Evolutionary conservation across 345 rosid species (phyloP).

Genomic region (Ceriops decandra): DNA sequence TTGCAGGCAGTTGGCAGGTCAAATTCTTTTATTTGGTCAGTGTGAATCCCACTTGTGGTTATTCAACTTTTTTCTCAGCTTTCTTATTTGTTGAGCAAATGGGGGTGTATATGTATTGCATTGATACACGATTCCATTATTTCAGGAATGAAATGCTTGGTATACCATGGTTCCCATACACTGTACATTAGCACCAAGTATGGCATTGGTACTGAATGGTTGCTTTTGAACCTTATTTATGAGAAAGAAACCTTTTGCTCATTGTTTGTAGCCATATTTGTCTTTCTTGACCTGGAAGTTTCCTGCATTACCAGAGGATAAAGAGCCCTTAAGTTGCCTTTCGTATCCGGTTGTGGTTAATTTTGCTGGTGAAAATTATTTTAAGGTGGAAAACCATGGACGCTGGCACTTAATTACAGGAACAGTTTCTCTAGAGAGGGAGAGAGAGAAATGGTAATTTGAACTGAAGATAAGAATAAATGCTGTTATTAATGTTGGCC

Average conservation of each 20-base stretch:
- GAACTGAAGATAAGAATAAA: neutral
- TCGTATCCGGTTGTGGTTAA: neutral
- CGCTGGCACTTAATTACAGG: too few relatives aligned
- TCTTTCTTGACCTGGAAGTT: too few relatives aligned
- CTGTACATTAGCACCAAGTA: neutral
- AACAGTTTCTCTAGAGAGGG: neutral
- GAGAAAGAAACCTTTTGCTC: too few relatives aligned
- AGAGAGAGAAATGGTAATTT: neutral
- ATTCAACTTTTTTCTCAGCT: slow-evolving; percentile 3
- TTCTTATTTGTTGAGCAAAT: slow-evolving; percentile 14
- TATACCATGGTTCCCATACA: neutral
- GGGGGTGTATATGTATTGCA: slow-evolving; percentile 35
- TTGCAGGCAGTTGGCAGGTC: slow-evolving; percentile 25
- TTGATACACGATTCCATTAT: slow-evolving; percentile 5
- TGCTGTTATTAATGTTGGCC: too few relatives aligned
- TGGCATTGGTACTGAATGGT: neutral
- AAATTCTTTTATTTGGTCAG: slow-evolving; percentile 37
- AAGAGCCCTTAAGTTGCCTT: neutral
- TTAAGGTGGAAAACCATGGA: neutral
- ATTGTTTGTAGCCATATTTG: too few relatives aligned
- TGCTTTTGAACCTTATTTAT: neutral
- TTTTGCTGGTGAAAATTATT: neutral
- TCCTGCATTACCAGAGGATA: neutral
- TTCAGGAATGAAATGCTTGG: slow-evolving; percentile 21
- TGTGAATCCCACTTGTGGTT: slow-evolving; percentile 31